phyloP scores from a whole-genome alignment of 805 yeast genomes.

The Lipomyces kockii region DNA sequence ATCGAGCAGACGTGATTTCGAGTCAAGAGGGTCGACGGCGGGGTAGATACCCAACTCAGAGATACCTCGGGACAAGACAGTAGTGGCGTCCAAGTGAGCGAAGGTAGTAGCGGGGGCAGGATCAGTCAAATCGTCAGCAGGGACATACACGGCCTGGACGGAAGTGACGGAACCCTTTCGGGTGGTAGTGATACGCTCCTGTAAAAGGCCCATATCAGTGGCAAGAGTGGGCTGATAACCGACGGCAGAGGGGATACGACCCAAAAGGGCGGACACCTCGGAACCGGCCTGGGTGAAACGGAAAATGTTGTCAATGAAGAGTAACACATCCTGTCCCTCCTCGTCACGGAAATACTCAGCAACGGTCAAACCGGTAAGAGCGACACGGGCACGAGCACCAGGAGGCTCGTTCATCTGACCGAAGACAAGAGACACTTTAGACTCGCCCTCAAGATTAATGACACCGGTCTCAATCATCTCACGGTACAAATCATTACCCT shows the following conservation, averaged over 20 bases:
- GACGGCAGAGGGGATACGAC: conserved; percentile 99
- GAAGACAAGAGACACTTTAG: conserved; percentile 98
- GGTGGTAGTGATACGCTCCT: conserved; percentile 99
- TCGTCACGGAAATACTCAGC: conserved; percentile 99
- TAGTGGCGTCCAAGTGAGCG: conserved; percentile 99
- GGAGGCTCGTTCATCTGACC: conserved; percentile 99
- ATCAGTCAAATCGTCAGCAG: conserved; percentile 99
- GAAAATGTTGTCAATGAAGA: conserved; percentile 99
- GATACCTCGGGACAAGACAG: conserved; percentile 99
- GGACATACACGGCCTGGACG: conserved; percentile 99
- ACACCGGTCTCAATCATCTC: conserved; percentile 99
- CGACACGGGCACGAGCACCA: conserved; percentile 99
- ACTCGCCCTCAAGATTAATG: conserved; percentile 98
- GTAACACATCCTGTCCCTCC: conserved; percentile 99
- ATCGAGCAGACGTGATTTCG: conserved; percentile 98
- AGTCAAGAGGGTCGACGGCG: conserved; percentile 99
- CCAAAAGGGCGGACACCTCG: conserved; percentile 98
- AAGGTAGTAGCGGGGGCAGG: conserved; percentile 99
- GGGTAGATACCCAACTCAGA: conserved; percentile 99
- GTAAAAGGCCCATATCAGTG: conserved; percentile 99
- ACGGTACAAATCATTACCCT: conserved; percentile 99
- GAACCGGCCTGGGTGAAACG: conserved; percentile 99
- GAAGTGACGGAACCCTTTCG: conserved; percentile 99
- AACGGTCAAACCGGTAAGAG: conserved; percentile 98
- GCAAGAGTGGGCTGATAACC: conserved; percentile 99